Evolutionary conservation across 2,329 filamentous ascomycete genomes (phyloP).

Genomic region (Verticillium klebahnii): DNA sequence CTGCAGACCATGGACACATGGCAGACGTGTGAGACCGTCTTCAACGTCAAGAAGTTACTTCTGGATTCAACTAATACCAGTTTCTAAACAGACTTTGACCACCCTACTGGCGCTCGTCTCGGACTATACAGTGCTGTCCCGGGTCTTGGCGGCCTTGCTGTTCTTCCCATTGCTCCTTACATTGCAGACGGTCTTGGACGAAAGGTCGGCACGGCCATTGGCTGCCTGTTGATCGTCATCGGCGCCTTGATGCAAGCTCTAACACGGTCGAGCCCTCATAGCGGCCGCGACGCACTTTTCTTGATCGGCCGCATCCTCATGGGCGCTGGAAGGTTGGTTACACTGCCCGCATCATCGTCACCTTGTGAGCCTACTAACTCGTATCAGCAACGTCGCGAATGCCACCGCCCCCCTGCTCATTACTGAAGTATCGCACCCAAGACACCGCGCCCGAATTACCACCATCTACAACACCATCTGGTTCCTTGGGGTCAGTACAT

Average conservation of each 20-base stretch:
- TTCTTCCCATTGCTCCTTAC: conserved; percentile 51
- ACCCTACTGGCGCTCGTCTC: conserved; percentile 36
- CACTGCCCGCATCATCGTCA: too few relatives aligned
- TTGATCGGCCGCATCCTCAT: conserved; percentile 39
- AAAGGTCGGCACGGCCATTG: conserved; percentile 46
- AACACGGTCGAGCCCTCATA: conserved; percentile 36
- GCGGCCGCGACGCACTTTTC: conserved; percentile 48
- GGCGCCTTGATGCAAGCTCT: conserved; percentile 52
- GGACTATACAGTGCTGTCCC: conserved; percentile 56
- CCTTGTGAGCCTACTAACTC: neutral
- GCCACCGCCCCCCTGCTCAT: conserved; percentile 48
- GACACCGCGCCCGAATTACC: conserved; percentile 42
- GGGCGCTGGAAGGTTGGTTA: neutral
- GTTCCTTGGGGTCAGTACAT: conserved; percentile 36
- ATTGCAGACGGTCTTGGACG: conserved; percentile 53
- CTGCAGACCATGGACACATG: neutral
- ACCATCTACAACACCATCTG: conserved; percentile 52
- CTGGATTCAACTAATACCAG: conserved; percentile 33
- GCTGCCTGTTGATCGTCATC: conserved; percentile 50
- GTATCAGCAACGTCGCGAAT: conserved; percentile 41
- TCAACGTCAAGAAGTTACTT: conserved; percentile 32
- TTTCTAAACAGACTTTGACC: conserved; percentile 42
- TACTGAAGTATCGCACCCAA: conserved; percentile 49
- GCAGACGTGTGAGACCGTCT: conserved; percentile 1
- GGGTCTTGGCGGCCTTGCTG: conserved; percentile 52